These are phyloP conservation scores for Ampelomyces quisqualis DNA, from an alignment of 2,329 filamentous ascomycete genomes.

Conservation along the genomic window DNA sequence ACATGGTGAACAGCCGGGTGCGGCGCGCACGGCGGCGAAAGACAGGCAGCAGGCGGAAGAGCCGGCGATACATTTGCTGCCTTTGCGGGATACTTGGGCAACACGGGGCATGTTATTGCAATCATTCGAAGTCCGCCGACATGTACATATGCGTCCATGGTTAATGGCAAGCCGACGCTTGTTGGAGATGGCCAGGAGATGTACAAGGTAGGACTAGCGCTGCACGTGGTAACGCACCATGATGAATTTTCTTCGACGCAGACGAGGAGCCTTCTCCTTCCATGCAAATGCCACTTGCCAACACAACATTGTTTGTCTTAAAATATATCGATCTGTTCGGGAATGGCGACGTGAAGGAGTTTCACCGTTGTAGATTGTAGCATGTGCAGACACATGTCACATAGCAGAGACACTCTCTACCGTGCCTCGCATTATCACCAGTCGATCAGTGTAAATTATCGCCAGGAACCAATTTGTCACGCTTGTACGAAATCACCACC, in stretches of 20 bases:
- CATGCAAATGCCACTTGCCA: neutral
- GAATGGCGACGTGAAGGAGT: no score
- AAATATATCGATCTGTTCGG: no score
- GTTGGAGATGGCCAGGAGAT: neutral
- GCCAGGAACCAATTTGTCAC: slow-evolving; percentile 45
- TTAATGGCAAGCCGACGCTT: no score
- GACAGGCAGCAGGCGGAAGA: slow-evolving; percentile 40
- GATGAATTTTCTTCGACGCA: neutral
- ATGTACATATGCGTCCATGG: no score
- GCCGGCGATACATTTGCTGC: slow-evolving; percentile 29
- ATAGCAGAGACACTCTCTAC: no score
- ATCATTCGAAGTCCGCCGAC: no score
- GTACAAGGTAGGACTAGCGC: neutral
- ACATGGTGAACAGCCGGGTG: slow-evolving; percentile 41
- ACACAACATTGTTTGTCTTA: neutral
- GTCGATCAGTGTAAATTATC: neutral
- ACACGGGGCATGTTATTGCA: neutral
- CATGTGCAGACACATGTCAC: no score
- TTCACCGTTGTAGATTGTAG: no score
- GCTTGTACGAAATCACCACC: slow-evolving; percentile 41
- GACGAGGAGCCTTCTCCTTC: neutral
- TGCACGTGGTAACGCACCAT: neutral
- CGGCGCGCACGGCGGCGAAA: slow-evolving; percentile 42
- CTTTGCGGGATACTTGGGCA: neutral
- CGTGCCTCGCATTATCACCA: neutral